Conservation (phyloP, 306 rosid species). For the Lotus japonicus region DNA sequence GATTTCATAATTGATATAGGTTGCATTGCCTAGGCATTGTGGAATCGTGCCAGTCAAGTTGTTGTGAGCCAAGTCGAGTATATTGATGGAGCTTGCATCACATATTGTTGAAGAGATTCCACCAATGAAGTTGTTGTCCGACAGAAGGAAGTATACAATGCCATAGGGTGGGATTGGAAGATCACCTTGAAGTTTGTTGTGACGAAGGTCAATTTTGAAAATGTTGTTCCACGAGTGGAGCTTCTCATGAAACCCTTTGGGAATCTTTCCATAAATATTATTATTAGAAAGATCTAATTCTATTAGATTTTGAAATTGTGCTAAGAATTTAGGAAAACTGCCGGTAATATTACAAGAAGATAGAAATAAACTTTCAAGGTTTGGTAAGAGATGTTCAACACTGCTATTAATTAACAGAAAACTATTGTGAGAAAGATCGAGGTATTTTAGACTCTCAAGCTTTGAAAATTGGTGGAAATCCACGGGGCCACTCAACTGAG, state of each 20-base stretch:
- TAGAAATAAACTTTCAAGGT: accelerated
- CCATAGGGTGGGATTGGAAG: neutral
- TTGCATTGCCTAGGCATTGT: neutral
- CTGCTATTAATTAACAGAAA: neutral
- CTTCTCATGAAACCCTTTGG: constrained; percentile 12
- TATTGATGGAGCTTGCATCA: no score
- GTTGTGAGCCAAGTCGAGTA: no score
- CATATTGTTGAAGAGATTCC: no score
- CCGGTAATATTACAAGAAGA: constrained; percentile 10
- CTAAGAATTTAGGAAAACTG: constrained; percentile 18
- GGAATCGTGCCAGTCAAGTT: constrained; percentile 17
- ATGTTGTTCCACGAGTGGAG: neutral
- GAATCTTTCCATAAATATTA: constrained; percentile 9
- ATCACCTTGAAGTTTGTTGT: constrained; percentile 25
- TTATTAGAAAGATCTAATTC: constrained; percentile 6
- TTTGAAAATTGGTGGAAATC: no score
- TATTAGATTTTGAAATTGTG: neutral
- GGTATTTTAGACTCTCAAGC: no score
- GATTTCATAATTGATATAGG: no score
- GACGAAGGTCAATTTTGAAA: neutral
- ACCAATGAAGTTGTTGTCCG: no score
- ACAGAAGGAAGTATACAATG: no score
- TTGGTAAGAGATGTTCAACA: neutral
- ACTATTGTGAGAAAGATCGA: no score
- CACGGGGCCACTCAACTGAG: no score